phyloP scores from a whole-genome alignment of 495 filamentous ascomycete genomes.

The Penicillium manginii region DNA sequence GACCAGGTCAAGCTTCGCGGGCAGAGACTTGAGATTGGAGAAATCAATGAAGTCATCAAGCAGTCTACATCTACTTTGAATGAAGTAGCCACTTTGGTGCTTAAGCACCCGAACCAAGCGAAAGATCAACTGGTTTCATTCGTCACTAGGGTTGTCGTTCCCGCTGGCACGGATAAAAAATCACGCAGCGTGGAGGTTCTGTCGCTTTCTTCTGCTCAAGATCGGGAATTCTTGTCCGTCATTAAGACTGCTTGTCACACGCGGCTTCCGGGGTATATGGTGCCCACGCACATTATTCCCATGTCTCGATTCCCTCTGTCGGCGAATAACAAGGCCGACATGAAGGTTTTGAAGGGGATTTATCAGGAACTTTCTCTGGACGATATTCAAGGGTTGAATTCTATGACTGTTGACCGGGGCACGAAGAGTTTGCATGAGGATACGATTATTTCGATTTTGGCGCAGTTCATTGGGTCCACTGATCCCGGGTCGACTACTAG shows the following conservation, averaged over 20 bases:
- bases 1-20: slow-evolving; percentile 82
- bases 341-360: slow-evolving; percentile 51
- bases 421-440: slow-evolving; percentile 41
- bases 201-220: slow-evolving; percentile 12
- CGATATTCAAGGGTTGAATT: slow-evolving; percentile 59
- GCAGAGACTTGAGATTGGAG: slow-evolving; percentile 74
- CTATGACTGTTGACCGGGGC: slow-evolving; percentile 35
- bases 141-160: slow-evolving; percentile 19
- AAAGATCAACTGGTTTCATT: slow-evolving; percentile 50
- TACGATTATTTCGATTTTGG: slow-evolving; percentile 56
- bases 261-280: slow-evolving; percentile 57
- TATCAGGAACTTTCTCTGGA: slow-evolving; percentile 58
- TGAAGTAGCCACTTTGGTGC: slow-evolving; percentile 45
- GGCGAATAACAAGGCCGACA: slow-evolving; percentile 52
- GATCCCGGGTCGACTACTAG: slow-evolving; percentile 23
- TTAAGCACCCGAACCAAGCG: slow-evolving; percentile 46
- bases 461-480: slow-evolving; percentile 48
- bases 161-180: slow-evolving; percentile 13
- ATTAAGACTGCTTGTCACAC: slow-evolving; percentile 43
- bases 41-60: slow-evolving; percentile 64
- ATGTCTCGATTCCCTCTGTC: slow-evolving; percentile 46
- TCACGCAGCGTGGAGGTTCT: slow-evolving; percentile 18
- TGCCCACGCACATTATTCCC: slow-evolving; percentile 53
- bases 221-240: slow-evolving; percentile 19
- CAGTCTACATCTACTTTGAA: slow-evolving; percentile 36